phyloP scores from a whole-genome alignment of 164 flowering plant species.

The Amborella trichopoda region DNA sequence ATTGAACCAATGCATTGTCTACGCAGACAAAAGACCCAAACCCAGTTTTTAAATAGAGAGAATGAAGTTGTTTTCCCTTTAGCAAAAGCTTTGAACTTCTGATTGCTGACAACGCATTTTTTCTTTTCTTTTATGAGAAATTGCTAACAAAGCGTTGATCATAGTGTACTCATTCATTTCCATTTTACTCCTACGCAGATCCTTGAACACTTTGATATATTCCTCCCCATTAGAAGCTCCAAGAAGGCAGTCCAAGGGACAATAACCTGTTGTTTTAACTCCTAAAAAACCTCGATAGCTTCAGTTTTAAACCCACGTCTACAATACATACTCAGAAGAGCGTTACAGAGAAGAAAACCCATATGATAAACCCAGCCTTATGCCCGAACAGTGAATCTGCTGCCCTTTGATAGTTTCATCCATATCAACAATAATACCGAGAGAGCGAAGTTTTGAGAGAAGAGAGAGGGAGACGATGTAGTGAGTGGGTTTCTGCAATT shows the following conservation, averaged over 20 bases:
- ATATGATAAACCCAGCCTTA: slow-evolving; percentile 25
- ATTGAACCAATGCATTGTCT: slow-evolving; percentile 24
- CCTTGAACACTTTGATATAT: slow-evolving; percentile 17
- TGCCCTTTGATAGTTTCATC: slow-evolving; percentile 15
- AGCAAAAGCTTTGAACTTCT: slow-evolving; percentile 10
- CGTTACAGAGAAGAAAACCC: slow-evolving; percentile 20
- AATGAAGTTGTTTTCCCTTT: slow-evolving; percentile 28
- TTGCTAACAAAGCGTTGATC: no score
- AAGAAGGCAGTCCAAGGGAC: slow-evolving; percentile 33
- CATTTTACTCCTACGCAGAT: slow-evolving; percentile 1
- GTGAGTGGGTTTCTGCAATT: no score
- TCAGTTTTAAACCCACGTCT: slow-evolving; percentile 17
- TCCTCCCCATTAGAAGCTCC: slow-evolving; percentile 24
- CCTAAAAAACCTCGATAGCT: slow-evolving; percentile 26
- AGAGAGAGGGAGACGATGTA: no score
- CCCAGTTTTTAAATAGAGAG: slow-evolving; percentile 28
- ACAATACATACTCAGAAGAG: slow-evolving; percentile 30
- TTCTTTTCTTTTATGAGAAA: no score
- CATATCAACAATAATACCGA: slow-evolving; percentile 16
- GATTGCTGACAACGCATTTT: slow-evolving; percentile 19
- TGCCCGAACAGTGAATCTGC: slow-evolving; percentile 20
- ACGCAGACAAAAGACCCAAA: slow-evolving; percentile 26
- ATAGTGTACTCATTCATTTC: slow-evolving; percentile 27
- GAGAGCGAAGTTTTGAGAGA: no score
- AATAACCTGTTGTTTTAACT: slow-evolving; percentile 26